Conservation (phyloP, 768 basidiomycete genomes). For the Suillus subaureus region DNA sequence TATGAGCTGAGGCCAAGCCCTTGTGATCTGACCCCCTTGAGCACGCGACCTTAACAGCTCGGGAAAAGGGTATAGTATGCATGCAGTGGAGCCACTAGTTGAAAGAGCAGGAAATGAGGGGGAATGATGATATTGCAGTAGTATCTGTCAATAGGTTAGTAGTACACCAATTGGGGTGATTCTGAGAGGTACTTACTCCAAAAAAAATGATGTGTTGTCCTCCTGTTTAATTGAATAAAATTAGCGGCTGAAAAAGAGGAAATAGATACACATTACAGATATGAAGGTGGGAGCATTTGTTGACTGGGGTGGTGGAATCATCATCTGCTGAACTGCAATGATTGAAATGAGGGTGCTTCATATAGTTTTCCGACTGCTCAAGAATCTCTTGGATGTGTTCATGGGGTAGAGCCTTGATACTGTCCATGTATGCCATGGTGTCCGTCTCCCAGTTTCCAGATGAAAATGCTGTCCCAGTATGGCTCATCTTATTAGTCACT, state of each 20-base stretch:
- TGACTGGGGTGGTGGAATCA: not conserved
- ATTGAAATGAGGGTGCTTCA: too few species aligned
- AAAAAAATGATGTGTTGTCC: not conserved
- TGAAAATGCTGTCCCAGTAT: not conserved
- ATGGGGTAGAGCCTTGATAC: not conserved
- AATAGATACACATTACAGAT: slow-evolving; percentile 1
- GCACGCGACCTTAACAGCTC: too few species aligned
- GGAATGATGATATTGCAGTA: not conserved
- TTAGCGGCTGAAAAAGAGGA: not conserved
- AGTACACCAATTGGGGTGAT: too few species aligned
- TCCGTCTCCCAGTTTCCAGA: not conserved
- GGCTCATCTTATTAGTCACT: slow-evolving; percentile 3
- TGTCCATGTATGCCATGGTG: not conserved
- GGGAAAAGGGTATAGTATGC: not conserved
- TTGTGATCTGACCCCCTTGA: too few species aligned
- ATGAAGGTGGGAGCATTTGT: not conserved
- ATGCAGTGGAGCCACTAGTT: not conserved
- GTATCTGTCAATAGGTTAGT: too few species aligned
- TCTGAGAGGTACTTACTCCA: too few species aligned
- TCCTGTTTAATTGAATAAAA: not conserved
- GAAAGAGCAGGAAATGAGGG: not conserved
- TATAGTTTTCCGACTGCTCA: too few species aligned
- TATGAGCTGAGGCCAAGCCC: too few species aligned
- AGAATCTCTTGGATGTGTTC: not conserved
- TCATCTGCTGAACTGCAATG: not conserved